These are phyloP conservation scores for Bathelium albidoporum DNA, from an alignment of 495 filamentous ascomycete species.

Conservation along the genomic window DNA sequence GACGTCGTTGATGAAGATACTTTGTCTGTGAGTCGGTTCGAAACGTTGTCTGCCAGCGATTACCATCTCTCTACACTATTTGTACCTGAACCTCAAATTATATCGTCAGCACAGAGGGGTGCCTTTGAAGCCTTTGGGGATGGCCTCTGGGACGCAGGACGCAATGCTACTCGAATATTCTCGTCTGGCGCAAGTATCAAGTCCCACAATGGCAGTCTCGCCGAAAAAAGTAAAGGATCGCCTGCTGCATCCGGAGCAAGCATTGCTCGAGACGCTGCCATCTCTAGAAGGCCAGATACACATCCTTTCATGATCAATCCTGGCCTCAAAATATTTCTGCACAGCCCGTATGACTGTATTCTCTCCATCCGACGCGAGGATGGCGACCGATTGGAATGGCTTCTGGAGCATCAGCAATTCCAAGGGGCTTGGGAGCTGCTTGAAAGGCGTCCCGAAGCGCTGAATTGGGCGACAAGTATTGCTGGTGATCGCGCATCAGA, in stretches of 20 bases:
- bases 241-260: conserved; percentile 16
- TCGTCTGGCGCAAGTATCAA: conserved; percentile 82
- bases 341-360: conserved; percentile 91
- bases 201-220: conserved; percentile 50
- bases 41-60: conserved; percentile 76
- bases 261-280: conserved; percentile 31
- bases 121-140: conserved; percentile 58
- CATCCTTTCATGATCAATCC: conserved; percentile 38
- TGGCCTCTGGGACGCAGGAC: conserved; percentile 66
- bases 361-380: conserved; percentile 76
- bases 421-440: conserved; percentile 80
- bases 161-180: conserved; percentile 76
- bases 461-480: conserved; percentile 29
- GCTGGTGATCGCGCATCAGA: conserved; percentile 17
- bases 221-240: conserved; percentile 18
- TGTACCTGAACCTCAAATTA: conserved; percentile 51
- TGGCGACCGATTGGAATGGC: conserved; percentile 73
- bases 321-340: conserved; percentile 88
- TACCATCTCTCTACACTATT: conserved; percentile 83
- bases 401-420: conserved; percentile 67
- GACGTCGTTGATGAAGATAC: conserved; percentile 68
- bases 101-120: conserved; percentile 51
- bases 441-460: conserved; percentile 70
- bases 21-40: conserved; percentile 71
- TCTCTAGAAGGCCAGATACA: conserved; percentile 18